phyloP scores from a whole-genome alignment of 2,329 filamentous ascomycete genomes.

The Ambrosiella cleistominuta region DNA sequence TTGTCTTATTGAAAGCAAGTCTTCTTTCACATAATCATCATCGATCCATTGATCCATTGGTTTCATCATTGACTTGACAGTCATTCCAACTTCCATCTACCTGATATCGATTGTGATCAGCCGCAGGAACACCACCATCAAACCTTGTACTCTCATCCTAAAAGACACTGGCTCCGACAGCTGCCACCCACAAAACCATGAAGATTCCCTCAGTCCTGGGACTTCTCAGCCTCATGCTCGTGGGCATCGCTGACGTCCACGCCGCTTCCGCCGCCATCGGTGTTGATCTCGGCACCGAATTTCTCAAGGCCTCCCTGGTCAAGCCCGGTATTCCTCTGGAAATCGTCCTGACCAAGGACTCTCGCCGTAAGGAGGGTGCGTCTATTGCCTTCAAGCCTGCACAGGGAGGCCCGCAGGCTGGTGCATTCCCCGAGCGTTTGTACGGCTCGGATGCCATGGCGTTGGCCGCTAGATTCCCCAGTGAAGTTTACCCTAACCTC shows the following conservation, averaged over 20 bases:
- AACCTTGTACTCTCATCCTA: neutral
- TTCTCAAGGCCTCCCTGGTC: slow-evolving; percentile 88
- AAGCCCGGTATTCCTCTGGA: slow-evolving; percentile 95
- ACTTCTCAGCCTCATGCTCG: slow-evolving; percentile 19
- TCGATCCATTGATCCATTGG: neutral
- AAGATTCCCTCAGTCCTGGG: slow-evolving; percentile 6
- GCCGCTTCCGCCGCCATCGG: slow-evolving; percentile 63
- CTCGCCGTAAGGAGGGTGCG: slow-evolving; percentile 82
- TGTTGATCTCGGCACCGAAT: slow-evolving; percentile 87
- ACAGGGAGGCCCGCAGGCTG: slow-evolving; percentile 45
- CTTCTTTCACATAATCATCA: too few species aligned
- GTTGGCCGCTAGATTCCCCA: slow-evolving; percentile 69
- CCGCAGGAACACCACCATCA: neutral
- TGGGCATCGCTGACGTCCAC: slow-evolving; percentile 31
- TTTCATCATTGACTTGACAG: neutral
- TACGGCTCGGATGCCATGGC: slow-evolving; percentile 89
- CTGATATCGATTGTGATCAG: too few species aligned
- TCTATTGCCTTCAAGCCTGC: slow-evolving; percentile 86
- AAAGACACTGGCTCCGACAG: neutral
- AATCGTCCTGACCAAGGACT: slow-evolving; percentile 95
- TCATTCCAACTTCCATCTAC: neutral
- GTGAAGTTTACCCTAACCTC: slow-evolving; percentile 86
- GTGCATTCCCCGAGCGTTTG: slow-evolving; percentile 65
- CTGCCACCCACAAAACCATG: slow-evolving; percentile 6
- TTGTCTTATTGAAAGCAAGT: too few species aligned